These are phyloP conservation scores for Kwoniella europaea DNA, from an alignment of 768 basidiomycete genomes.

Conservation along the genomic window DNA sequence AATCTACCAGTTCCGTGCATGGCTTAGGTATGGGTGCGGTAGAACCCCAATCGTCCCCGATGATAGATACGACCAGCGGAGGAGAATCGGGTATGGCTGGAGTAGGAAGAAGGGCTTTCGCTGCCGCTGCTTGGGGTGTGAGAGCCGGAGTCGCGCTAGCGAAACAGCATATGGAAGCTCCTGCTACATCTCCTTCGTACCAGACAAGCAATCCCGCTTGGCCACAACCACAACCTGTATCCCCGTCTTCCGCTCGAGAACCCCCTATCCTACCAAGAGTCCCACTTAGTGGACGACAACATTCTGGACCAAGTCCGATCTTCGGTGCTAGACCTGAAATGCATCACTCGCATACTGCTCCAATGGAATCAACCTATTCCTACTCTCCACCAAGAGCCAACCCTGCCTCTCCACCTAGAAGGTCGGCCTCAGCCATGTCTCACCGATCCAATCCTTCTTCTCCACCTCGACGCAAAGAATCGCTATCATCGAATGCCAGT, in stretches of 20 bases:
- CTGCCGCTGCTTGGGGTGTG: conserved; percentile 66
- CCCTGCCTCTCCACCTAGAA: conserved; percentile 20
- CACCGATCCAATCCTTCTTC: conserved; percentile 11
- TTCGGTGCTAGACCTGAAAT: conserved; percentile 13
- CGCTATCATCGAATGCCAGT: conserved; percentile 20
- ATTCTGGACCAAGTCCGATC: conserved; percentile 9
- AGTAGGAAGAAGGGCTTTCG: conserved; percentile 81
- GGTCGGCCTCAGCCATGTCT: conserved; percentile 30
- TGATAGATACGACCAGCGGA: conserved; percentile 39
- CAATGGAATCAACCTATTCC: conserved; percentile 9
- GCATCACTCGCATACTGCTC: conserved; percentile 16
- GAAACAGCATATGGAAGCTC: conserved; percentile 16
- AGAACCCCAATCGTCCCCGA: conserved; percentile 25
- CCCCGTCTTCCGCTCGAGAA: conserved; percentile 27
- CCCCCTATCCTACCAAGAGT: conserved; percentile 28
- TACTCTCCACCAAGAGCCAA: conserved; percentile 7
- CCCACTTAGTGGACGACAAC: conserved; percentile 28
- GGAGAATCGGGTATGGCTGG: conserved; percentile 73
- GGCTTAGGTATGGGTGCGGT: conserved; percentile 44
- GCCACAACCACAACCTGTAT: conserved; percentile 7
- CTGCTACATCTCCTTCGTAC: conserved; percentile 4
- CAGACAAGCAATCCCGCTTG: conserved; percentile 2
- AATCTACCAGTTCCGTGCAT: conserved; percentile 44
- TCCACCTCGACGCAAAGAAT: conserved; percentile 23
- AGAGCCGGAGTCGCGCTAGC: conserved; percentile 44